These are phyloP conservation scores for Phytophthora fragariae DNA, from an alignment of 352 stramenopile genomes.

Conservation along the genomic window DNA sequence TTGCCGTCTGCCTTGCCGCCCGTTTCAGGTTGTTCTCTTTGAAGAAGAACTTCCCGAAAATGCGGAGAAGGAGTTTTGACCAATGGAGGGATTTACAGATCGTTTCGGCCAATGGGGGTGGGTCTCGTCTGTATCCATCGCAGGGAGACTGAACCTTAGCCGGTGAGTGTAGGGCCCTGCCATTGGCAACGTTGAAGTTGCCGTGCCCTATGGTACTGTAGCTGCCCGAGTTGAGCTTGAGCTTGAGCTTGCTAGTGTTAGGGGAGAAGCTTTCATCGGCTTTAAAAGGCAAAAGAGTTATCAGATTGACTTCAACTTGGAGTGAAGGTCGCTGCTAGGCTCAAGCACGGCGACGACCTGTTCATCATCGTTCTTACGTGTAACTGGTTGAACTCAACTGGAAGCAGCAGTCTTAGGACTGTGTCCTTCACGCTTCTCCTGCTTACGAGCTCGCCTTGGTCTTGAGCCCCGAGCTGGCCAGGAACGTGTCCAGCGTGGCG, in stretches of 20 bases:
- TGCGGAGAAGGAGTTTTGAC: neutral
- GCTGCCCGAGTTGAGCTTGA: too few relatives aligned
- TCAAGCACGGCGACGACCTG: too few relatives aligned
- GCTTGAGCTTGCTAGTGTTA: too few relatives aligned
- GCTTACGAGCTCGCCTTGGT: conserved; percentile 21
- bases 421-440: neutral
- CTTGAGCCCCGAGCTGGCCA: conserved; percentile 38
- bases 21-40: neutral
- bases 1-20: neutral
- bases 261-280: too few relatives aligned
- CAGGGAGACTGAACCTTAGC: neutral
- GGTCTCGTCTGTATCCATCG: neutral
- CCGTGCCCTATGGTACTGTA: too few relatives aligned
- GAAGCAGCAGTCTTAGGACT: neutral
- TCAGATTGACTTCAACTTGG: neutral
- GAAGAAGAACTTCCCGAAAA: neutral
- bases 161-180: neutral
- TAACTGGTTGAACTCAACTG: neutral
- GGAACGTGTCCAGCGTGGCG: conserved; percentile 43
- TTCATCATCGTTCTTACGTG: neutral
- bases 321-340: neutral
- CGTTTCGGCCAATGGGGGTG: neutral
- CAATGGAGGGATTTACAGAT: too few relatives aligned
- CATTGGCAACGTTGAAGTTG: neutral
- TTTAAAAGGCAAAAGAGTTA: neutral